A percentile compares a stretch with the other conserved stretches of the same genome.
phyloP scores from a whole-genome alignment of 2,329 filamentous ascomycete species.

The Arthrobotrys conoides region DNA sequence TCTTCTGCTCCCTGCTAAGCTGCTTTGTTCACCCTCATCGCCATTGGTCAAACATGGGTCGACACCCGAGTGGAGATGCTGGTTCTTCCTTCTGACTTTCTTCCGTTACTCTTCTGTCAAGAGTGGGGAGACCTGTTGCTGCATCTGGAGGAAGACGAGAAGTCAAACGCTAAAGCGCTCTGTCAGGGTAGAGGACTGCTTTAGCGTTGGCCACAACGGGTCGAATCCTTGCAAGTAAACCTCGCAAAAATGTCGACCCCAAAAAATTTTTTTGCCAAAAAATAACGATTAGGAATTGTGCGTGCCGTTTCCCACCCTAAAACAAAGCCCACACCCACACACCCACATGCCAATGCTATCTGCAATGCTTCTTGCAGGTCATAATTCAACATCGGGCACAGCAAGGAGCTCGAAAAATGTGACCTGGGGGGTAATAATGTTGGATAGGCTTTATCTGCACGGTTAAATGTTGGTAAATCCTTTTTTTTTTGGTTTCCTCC shows the following conservation, averaged over 20 bases:
- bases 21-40: conserved; percentile 60
- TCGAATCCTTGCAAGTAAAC: conserved; percentile 57
- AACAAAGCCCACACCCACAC: conserved; percentile 49
- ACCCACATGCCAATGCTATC: conserved; percentile 26
- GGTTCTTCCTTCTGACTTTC: conserved; percentile 53
- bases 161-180: conserved; percentile 59
- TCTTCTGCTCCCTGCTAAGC: conserved; percentile 55
- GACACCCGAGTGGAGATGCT: conserved; percentile 61
- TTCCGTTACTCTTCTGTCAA: conserved; percentile 60
- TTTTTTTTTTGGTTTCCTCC: conserved; percentile 20
- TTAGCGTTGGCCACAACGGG: conserved; percentile 61
- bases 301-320: conserved; percentile 55
- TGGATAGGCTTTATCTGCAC: conserved; percentile 43
- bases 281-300: conserved; percentile 51
- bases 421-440: conserved; percentile 24
- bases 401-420: conserved; percentile 33
- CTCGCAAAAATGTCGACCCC: conserved; percentile 52
- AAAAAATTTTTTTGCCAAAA: conserved; percentile 46
- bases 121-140: conserved; percentile 61
- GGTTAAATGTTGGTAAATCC: conserved; percentile 42
- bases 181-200: conserved; percentile 58
- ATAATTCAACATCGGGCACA: conserved; percentile 28
- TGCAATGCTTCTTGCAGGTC: conserved; percentile 25
- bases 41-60: conserved; percentile 60
- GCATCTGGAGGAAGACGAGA: conserved; percentile 61